Conservation (phyloP, 805 yeast species). For the Sugiyamaella chiloensis region DNA sequence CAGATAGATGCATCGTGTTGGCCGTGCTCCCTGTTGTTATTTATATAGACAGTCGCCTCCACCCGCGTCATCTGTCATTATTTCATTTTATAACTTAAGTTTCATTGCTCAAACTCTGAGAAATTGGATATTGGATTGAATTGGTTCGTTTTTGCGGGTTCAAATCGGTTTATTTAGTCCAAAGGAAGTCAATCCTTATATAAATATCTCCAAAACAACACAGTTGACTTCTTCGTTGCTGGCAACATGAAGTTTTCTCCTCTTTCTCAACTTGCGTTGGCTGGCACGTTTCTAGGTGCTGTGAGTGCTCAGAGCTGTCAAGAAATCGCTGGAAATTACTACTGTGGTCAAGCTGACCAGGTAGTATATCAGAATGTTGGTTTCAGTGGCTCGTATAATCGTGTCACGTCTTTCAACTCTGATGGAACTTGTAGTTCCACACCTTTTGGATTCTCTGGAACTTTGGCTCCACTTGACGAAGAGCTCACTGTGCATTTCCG, state of each 20-base stretch:
- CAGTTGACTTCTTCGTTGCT: too few relatives aligned
- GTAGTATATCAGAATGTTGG: constrained; percentile 72
- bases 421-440: constrained; percentile 63
- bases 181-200: too few relatives aligned
- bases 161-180: too few relatives aligned
- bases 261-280: background rate
- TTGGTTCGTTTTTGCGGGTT: background rate
- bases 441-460: constrained; percentile 57
- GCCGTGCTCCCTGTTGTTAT: constrained; percentile 3
- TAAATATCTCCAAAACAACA: too few relatives aligned
- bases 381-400: constrained; percentile 76
- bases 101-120: background rate
- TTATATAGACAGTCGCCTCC: background rate
- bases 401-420: constrained; percentile 73
- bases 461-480: constrained; percentile 77
- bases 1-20: background rate
- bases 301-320: constrained; percentile 17
- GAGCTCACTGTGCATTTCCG: constrained; percentile 87
- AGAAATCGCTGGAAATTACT: constrained; percentile 68
- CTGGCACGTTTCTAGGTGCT: background rate
- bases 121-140: background rate
- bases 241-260: constrained; percentile 5
- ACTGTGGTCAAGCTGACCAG: constrained; percentile 70
- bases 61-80: constrained; percentile 2
- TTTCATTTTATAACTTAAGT: too few relatives aligned